Conservation (phyloP, 495 filamentous ascomycete species). For the Cercophora samala region DNA sequence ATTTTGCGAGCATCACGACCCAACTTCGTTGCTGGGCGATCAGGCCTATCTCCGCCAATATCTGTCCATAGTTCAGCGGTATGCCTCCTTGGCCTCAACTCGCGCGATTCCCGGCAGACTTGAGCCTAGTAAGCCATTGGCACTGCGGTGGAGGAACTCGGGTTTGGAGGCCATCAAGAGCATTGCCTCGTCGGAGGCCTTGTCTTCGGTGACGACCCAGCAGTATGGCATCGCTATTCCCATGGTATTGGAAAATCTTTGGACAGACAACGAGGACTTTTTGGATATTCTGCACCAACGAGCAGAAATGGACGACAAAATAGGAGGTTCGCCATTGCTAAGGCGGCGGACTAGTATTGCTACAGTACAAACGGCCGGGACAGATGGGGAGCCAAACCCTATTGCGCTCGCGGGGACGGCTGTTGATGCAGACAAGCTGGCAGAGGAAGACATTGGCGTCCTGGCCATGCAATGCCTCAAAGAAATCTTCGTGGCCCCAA, state of each 20-base stretch:
- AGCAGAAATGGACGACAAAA: conserved; percentile 61
- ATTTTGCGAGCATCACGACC: conserved; percentile 79
- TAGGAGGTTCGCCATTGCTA: conserved; percentile 54
- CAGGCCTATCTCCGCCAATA: conserved; percentile 81
- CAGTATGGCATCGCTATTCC: conserved; percentile 74
- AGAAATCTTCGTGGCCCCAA: conserved; percentile 72
- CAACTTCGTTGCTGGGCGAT: conserved; percentile 70
- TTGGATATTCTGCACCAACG: conserved; percentile 59
- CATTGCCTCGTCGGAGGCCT: conserved; percentile 70
- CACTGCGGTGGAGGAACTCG: conserved; percentile 78
- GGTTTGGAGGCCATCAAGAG: conserved; percentile 77
- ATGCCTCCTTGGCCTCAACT: conserved; percentile 72
- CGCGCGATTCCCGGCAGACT: conserved; percentile 46
- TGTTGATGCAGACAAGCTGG: conserved; percentile 78
- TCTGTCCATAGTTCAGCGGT: conserved; percentile 69
- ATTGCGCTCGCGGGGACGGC: conserved; percentile 68
- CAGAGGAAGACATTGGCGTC: conserved; percentile 81
- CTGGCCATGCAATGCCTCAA: conserved; percentile 78
- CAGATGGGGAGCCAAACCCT: conserved; percentile 62
- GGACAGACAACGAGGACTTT: conserved; percentile 68
- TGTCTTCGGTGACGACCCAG: conserved; percentile 67
- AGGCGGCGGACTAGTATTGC: conserved; percentile 72
- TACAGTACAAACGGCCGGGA: conserved; percentile 70
- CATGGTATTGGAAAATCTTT: conserved; percentile 79
- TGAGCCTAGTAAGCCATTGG: conserved; percentile 62